Evolutionary conservation across 495 filamentous ascomycete species (phyloP).

Genomic region (Neurospora sp.): DNA sequence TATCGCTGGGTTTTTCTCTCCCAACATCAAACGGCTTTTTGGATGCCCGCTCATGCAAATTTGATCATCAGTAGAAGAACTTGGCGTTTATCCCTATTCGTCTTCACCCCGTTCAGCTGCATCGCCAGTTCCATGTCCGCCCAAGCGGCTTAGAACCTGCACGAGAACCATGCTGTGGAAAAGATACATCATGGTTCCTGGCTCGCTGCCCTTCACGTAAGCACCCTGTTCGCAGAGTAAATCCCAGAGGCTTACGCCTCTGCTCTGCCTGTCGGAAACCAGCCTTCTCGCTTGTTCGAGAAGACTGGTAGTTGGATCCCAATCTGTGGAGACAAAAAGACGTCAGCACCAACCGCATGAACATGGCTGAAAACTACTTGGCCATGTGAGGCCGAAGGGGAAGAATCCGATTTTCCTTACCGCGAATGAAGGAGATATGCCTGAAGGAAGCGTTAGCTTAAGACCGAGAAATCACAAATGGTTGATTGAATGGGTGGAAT

Average conservation of each 20-base stretch:
- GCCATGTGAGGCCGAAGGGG: not conserved
- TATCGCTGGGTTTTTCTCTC: not conserved
- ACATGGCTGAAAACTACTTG: not conserved
- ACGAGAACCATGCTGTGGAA: not conserved
- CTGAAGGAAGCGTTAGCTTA: not conserved
- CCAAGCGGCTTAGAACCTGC: not conserved
- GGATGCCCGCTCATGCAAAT: not conserved
- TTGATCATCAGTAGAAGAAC: not conserved
- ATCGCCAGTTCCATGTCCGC: too few species aligned
- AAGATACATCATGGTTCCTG: not conserved
- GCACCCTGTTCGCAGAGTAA: not conserved
- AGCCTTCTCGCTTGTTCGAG: not conserved
- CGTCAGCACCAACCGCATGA: not conserved
- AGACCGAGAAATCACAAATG: not conserved
- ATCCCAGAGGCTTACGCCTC: not conserved
- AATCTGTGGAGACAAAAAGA: not conserved
- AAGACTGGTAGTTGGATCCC: not conserved
- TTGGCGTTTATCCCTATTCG: not conserved
- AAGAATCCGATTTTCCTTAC: not conserved
- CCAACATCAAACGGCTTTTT: not conserved
- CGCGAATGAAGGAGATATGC: not conserved
- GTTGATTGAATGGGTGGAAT: not conserved
- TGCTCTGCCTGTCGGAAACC: not conserved
- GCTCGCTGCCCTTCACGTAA: rapidly evolving
- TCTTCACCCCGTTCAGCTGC: not conserved